These are phyloP conservation scores for Periconia digitata DNA, from an alignment of 2,329 filamentous ascomycete species.

Conservation along the genomic window DNA sequence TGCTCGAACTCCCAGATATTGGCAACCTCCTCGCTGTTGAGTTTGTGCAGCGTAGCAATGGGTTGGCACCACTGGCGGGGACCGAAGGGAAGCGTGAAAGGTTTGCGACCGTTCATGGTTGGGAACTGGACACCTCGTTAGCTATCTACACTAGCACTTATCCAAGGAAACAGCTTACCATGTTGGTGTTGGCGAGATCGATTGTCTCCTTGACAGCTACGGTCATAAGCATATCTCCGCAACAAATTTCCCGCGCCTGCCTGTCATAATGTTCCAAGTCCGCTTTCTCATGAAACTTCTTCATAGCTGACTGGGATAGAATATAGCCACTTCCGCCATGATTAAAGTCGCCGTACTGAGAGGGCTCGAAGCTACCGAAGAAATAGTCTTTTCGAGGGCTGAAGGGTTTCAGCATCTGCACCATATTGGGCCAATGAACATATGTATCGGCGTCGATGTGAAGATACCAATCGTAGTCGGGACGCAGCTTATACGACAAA, in stretches of 20 bases:
- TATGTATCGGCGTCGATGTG: slow-evolving; percentile 8
- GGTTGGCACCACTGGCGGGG: slow-evolving; percentile 8
- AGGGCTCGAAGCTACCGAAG: slow-evolving; percentile 5
- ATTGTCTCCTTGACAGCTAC: slow-evolving; percentile 3
- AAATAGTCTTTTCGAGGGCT: slow-evolving; percentile 2
- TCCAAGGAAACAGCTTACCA: slow-evolving; percentile 2
- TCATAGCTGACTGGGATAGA: slow-evolving; percentile 3
- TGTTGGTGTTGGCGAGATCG: slow-evolving; percentile 5
- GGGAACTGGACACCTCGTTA: neutral
- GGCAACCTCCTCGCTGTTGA: slow-evolving; percentile 7
- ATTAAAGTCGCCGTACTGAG: slow-evolving; percentile 5
- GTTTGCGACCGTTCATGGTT: slow-evolving; percentile 7
- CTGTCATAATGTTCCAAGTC: slow-evolving; percentile 3
- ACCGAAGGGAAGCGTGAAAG: slow-evolving; percentile 8
- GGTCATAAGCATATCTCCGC: slow-evolving; percentile 7
- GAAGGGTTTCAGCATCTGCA: slow-evolving; percentile 5
- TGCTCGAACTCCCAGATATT: slow-evolving; percentile 3
- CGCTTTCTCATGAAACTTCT: slow-evolving; percentile 1
- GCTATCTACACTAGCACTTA: neutral
- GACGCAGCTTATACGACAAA: slow-evolving; percentile 3
- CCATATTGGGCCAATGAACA: slow-evolving; percentile 7
- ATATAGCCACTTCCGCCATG: slow-evolving; percentile 9
- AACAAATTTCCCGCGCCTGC: slow-evolving; percentile 1
- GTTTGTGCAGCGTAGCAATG: slow-evolving; percentile 7
- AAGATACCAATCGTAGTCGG: slow-evolving; percentile 9